These are phyloP conservation scores for Penicillium turbatum DNA, from an alignment of 495 filamentous ascomycete species.

Conservation along the genomic window DNA sequence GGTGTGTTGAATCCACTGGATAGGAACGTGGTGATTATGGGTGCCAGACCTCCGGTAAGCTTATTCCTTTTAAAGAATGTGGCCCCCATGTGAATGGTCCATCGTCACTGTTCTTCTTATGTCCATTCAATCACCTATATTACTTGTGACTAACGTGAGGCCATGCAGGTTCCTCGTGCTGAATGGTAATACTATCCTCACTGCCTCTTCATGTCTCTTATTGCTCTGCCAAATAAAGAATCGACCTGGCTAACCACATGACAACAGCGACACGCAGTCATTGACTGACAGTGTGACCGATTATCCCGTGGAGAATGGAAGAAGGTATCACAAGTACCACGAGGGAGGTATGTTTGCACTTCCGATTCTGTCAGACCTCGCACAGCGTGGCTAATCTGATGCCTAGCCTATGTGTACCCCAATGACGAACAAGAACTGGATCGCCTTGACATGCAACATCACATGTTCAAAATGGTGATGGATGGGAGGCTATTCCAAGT, in stretches of 20 bases:
- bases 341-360: constrained; percentile 45
- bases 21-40: constrained; percentile 16
- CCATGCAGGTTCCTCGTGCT: constrained; percentile 20
- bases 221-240: background rate
- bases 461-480: constrained; percentile 53
- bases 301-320: constrained; percentile 52
- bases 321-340: constrained; percentile 55
- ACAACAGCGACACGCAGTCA: constrained; percentile 45
- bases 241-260: constrained; percentile 6
- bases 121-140: background rate
- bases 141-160: constrained; percentile 21
- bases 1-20: constrained; percentile 8
- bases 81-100: background rate
- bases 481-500: constrained; percentile 53
- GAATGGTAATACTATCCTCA: constrained; percentile 18
- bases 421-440: constrained; percentile 55
- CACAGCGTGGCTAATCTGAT: constrained; percentile 12
- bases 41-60: constrained; percentile 23
- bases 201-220: background rate
- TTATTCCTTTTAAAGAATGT: background rate
- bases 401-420: constrained; percentile 49
- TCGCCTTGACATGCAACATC: constrained; percentile 57
- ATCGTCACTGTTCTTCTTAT: background rate
- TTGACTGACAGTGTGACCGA: constrained; percentile 48
- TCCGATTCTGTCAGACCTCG: background rate